Evolutionary conservation across 2,329 filamentous ascomycete genomes (phyloP).

Genomic region (Rugonectria rugulosa): DNA sequence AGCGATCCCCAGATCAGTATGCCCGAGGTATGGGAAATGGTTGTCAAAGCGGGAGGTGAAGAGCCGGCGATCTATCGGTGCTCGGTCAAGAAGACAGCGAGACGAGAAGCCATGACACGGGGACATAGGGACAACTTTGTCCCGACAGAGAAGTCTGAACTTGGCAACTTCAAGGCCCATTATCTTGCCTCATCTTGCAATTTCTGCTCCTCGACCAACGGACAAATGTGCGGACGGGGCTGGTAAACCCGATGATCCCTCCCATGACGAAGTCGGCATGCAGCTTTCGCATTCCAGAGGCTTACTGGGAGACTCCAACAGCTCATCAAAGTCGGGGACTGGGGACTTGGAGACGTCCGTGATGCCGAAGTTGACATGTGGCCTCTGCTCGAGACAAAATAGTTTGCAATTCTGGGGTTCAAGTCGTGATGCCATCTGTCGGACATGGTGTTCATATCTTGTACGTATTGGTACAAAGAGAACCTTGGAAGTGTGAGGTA

Average conservation of each 20-base stretch:
- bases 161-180: not conserved
- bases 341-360: too few relatives aligned
- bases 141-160: not conserved
- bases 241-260: not conserved
- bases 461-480: too few relatives aligned
- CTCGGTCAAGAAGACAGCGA: conserved; percentile 1
- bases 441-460: too few relatives aligned
- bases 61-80: not conserved
- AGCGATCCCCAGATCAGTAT: not conserved
- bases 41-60: not conserved
- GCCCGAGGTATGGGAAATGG: conserved; percentile 12
- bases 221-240: not conserved
- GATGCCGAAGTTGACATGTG: conserved; percentile 1
- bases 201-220: not conserved
- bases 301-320: conserved; percentile 8
- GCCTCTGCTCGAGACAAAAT: too few relatives aligned
- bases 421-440: too few relatives aligned
- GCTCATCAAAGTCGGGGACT: not conserved
- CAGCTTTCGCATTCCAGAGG: conserved; percentile 30
- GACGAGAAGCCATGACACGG: not conserved
- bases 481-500: too few relatives aligned
- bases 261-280: conserved; percentile 21
- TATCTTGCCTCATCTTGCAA: not conserved
- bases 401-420: too few relatives aligned
- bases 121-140: not conserved